These are phyloP conservation scores for Boletales sp. DNA, from an alignment of 768 basidiomycete genomes.

Conservation along the genomic window DNA sequence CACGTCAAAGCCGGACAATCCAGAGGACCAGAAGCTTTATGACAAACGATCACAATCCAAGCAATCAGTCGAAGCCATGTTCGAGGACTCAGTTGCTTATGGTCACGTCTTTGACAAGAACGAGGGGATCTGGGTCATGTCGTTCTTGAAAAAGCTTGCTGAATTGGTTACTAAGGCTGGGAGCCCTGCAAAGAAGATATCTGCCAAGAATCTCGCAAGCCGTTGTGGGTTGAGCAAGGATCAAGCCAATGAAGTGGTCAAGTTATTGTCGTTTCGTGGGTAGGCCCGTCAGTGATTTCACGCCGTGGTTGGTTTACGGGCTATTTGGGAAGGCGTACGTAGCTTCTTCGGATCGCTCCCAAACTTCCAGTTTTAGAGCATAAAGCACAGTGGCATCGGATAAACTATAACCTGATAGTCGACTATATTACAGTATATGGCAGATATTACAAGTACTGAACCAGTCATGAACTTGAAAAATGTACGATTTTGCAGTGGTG, in stretches of 20 bases:
- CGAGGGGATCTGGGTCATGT: slow-evolving; percentile 20
- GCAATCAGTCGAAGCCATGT: slow-evolving; percentile 13
- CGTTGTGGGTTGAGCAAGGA: slow-evolving; percentile 16
- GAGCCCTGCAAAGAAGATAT: slow-evolving; percentile 5
- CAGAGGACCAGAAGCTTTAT: background rate
- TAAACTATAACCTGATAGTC: background rate
- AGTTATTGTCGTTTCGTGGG: background rate
- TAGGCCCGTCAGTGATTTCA: too few species aligned
- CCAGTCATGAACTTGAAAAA: slow-evolving; percentile 2
- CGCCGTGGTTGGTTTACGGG: too few species aligned
- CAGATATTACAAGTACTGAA: too few species aligned
- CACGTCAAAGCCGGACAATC: slow-evolving; percentile 14
- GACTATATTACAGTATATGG: slow-evolving; percentile 2
- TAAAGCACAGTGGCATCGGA: background rate
- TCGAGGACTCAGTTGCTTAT: slow-evolving; percentile 20
- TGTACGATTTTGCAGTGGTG: slow-evolving; percentile 6
- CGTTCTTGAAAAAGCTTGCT: slow-evolving; percentile 18
- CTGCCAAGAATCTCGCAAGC: slow-evolving; percentile 5
- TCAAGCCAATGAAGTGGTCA: slow-evolving; percentile 18
- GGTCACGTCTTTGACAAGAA: slow-evolving; percentile 14
- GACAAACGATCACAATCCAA: slow-evolving; percentile 14
- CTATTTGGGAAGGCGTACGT: background rate
- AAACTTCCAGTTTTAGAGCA: background rate
- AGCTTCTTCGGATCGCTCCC: background rate
- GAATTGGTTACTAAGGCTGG: slow-evolving; percentile 11